Evolutionary conservation across 805 yeast genomes (phyloP), one percentile per base, ranked within the genome.

Genomic region (Wickerhamomyces pijperi): DNA sequence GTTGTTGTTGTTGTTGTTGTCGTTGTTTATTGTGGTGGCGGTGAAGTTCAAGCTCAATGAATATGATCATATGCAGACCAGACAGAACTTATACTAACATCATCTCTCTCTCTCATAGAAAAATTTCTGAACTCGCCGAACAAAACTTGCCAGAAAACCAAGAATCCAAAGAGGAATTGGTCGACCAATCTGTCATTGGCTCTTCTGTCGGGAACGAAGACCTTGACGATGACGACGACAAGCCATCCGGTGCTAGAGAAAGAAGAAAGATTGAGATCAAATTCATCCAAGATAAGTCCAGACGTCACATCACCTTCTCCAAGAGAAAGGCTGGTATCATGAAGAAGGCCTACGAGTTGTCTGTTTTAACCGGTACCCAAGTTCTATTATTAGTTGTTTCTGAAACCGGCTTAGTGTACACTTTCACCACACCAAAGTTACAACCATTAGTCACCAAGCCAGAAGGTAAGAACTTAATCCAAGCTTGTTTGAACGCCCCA

Each of bases 341-440:
- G 98, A 92, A 92, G 67, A 92, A 92, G 67, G 98, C 98, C n/a
- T 92, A 90, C 64, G 98, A 92, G 61, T 72, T 92, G 47, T 82
- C 95, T 17, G 97, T 92, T 39, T 72, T 92, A 52, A 92, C 98
- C 13, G 98, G 98, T 42, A 92, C 98, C 25, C 98, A 92, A 63
- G 97, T 92, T 21, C 72, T 92, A 47, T 68, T 92, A 43, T 74
- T 92, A 51, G 98, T 92, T 41, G 98, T 92, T 23, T 82, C 94
- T 39, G 98, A 92, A 62, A 92, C 98, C n/a, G 98, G 98, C 14
- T 76, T 92, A 46, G 98, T 92, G 40, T 92, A 92, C 64, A 92
- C 98, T 17, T 92, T 92, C 61, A 90, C 97, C 41, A 92, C 98
- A n/a, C 98, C 98, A 42, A 92, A 92, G 64, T 77, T 92, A 57